Conservation (phyloP, 2,329 filamentous ascomycete species). For the Colletotrichum tabaci region DNA sequence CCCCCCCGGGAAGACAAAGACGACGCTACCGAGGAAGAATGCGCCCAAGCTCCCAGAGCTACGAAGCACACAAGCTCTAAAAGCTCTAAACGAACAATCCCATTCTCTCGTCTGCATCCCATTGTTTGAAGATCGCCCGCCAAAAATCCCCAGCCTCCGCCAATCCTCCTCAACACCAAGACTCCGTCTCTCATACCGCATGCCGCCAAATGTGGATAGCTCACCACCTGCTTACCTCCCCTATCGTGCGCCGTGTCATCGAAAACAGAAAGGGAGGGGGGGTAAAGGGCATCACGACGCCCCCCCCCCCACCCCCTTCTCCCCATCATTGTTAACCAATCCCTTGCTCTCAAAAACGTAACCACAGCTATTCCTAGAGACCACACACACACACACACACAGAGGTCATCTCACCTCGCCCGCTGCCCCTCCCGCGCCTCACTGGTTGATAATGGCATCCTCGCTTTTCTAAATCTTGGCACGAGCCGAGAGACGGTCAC, state of each 20-base stretch:
- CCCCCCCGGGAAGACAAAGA: slow-evolving; percentile 1
- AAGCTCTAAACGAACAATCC: background rate
- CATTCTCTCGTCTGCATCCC: background rate
- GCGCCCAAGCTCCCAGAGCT: background rate
- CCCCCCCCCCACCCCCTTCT: background rate
- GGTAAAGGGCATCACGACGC: background rate
- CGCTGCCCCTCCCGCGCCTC: slow-evolving; percentile 5
- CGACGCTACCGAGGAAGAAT: slow-evolving; percentile 7
- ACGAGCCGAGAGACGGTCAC: background rate
- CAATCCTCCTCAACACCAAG: background rate
- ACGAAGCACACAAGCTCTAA: background rate
- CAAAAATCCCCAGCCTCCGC: background rate
- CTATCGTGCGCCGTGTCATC: background rate
- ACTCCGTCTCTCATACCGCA: slow-evolving; percentile 10
- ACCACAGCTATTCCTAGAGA: background rate
- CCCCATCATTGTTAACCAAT: slow-evolving; percentile 4
- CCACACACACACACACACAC: background rate
- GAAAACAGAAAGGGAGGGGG: too few relatives aligned
- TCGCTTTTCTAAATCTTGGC: background rate
- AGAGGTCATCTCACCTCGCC: too few relatives aligned
- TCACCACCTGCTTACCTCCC: background rate
- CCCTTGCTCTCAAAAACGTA: background rate
- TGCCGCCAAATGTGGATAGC: background rate
- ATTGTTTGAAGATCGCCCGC: background rate
- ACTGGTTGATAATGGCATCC: slow-evolving; percentile 4